Conservation (phyloP, 2,329 filamentous ascomycete genomes). For the Ciborinia camelliae region DNA sequence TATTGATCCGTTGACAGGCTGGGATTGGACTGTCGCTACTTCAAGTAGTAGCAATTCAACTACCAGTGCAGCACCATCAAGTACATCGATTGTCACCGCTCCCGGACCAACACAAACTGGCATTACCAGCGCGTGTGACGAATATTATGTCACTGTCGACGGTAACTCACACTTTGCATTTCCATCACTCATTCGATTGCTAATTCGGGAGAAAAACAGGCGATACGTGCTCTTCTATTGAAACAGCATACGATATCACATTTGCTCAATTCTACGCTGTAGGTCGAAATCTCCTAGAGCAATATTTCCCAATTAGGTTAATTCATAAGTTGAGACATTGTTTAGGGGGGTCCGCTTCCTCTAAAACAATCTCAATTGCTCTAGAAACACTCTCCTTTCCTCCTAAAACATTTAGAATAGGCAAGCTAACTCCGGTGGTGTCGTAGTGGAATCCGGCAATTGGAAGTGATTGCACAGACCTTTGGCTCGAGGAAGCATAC, state of each 20-base stretch:
- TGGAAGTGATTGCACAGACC: conserved; percentile 30
- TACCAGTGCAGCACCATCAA: background rate
- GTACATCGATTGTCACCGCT: conserved; percentile 18
- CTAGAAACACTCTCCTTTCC: too few species aligned
- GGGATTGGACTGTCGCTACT: background rate
- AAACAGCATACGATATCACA: conserved; percentile 26
- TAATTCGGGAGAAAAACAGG: background rate
- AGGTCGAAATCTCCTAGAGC: too few species aligned
- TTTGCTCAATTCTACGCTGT: conserved; percentile 30
- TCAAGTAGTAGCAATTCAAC: background rate
- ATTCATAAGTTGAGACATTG: too few species aligned
- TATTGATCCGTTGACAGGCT: background rate
- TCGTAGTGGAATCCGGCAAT: conserved; percentile 38
- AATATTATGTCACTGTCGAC: conserved; percentile 16
- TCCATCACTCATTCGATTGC: too few species aligned
- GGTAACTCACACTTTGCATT: too few species aligned
- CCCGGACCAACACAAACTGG: conserved; percentile 30
- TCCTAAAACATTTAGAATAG: too few species aligned
- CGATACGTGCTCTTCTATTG: conserved; percentile 26
- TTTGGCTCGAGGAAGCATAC: conserved; percentile 32
- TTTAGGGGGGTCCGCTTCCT: too few species aligned
- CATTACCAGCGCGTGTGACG: conserved; percentile 20
- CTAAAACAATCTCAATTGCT: too few species aligned
- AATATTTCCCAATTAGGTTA: too few species aligned
- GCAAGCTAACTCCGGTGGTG: too few species aligned